Conservation (phyloP, 225 moss, liverwort and hornwort genomes). For the Pseudoscleropodium purum region DNA sequence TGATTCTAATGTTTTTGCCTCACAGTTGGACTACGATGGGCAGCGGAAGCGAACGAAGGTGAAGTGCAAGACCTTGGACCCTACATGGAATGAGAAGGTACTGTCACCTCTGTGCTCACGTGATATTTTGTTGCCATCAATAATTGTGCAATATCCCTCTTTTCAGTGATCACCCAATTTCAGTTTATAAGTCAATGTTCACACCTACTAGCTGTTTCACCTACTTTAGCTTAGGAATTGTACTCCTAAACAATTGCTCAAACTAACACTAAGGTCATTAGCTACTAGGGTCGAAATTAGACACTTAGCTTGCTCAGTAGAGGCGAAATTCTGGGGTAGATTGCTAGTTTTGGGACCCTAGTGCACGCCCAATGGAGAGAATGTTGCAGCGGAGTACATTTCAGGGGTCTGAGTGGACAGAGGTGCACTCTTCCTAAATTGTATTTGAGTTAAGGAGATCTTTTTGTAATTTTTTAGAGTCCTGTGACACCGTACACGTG, state of each 20-base stretch:
- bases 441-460: not conserved
- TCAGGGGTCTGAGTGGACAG: not conserved
- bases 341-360: too few relatives aligned
- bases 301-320: not conserved
- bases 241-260: too few relatives aligned
- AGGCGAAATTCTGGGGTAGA: not conserved
- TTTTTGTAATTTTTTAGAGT: not conserved
- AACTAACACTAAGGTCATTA: not conserved
- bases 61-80: slow-evolving; percentile 46
- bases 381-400: not conserved
- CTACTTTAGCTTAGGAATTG: not conserved
- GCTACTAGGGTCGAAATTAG: not conserved
- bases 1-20: not conserved
- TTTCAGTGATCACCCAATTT: not conserved
- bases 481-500: not conserved
- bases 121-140: not conserved
- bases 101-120: not conserved
- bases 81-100: slow-evolving; percentile 74
- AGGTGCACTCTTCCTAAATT: not conserved
- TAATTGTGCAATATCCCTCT: not conserved
- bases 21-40: slow-evolving; percentile 70
- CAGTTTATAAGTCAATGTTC: not conserved
- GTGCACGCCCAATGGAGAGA: not conserved
- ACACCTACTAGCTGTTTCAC: not conserved
- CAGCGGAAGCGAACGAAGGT: slow-evolving; percentile 64